phyloP scores from a whole-genome alignment of 345 rosid genomes.

The Triadica sebifera region DNA sequence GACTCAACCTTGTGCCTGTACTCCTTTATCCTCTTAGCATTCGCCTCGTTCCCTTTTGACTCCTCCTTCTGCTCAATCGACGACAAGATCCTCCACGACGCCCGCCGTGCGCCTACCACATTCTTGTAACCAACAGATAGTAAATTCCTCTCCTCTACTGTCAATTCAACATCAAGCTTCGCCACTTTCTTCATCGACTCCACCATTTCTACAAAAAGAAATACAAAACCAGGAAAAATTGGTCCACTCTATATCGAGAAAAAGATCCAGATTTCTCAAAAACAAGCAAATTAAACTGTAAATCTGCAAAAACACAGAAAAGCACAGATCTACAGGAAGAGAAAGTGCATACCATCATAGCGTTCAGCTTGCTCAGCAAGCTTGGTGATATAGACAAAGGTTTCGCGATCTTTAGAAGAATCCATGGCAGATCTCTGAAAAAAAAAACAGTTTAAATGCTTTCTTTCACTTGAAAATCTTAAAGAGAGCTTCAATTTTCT shows the following conservation, averaged over 20 bases:
- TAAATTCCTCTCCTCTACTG: constrained; percentile 58
- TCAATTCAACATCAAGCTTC: constrained; percentile 47
- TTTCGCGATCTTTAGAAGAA: constrained; percentile 44
- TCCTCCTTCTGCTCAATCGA: constrained; percentile 72
- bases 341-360: constrained; percentile 39
- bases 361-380: constrained; percentile 69
- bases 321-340: constrained; percentile 13
- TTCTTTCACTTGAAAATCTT: too few relatives aligned
- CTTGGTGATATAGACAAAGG: constrained; percentile 50
- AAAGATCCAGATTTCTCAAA: too few relatives aligned
- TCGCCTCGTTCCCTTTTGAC: constrained; percentile 44
- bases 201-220: constrained; percentile 48
- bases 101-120: constrained; percentile 63
- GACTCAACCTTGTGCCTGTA: constrained; percentile 48
- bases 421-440: constrained; percentile 24
- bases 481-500: too few relatives aligned
- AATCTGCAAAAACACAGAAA: background rate
- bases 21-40: constrained; percentile 46
- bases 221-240: background rate
- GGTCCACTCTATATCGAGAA: background rate
- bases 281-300: too few relatives aligned
- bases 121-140: constrained; percentile 75
- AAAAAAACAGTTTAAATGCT: too few relatives aligned
- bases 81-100: constrained; percentile 63
- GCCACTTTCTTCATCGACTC: constrained; percentile 66